phyloP scores from a whole-genome alignment of 176 grass and related monocot genomes.

The Guadua angustifolia region DNA sequence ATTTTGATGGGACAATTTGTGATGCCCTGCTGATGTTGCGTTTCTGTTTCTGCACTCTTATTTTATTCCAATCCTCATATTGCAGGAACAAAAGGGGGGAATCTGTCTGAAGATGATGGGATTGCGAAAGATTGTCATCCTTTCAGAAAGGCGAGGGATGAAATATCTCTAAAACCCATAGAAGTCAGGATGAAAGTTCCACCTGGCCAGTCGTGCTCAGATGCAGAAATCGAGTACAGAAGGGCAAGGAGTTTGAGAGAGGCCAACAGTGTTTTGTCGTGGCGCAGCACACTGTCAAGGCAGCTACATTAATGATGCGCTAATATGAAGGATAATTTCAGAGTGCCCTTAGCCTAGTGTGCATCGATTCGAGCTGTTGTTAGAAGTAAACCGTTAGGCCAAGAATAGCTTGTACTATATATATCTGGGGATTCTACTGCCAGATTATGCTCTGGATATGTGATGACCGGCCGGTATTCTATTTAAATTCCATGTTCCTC shows the following conservation, averaged over 20 bases:
- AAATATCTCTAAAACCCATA: constrained; percentile 63
- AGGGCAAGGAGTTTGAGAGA: constrained; percentile 97
- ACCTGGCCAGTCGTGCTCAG: constrained; percentile 74
- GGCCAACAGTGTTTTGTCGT: constrained; percentile 60
- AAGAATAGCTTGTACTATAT: constrained; percentile 46
- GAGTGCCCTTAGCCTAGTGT: constrained; percentile 50
- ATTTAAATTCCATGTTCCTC: constrained; percentile 51
- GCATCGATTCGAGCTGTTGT: constrained; percentile 40
- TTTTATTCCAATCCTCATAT: not conserved
- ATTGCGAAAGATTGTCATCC: constrained; percentile 54
- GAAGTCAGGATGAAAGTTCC: constrained; percentile 67
- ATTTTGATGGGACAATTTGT: constrained; percentile 31
- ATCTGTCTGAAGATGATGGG: constrained; percentile 35
- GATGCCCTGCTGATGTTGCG: not conserved
- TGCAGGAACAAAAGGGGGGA: constrained; percentile 49
- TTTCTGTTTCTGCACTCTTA: constrained; percentile 33
- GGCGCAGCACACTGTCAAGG: constrained; percentile 78
- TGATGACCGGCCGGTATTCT: constrained; percentile 50
- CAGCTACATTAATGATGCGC: constrained; percentile 51
- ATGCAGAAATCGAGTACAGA: constrained; percentile 93
- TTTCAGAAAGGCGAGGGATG: constrained; percentile 56
- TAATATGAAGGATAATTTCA: constrained; percentile 56
- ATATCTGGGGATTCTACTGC: constrained; percentile 47
- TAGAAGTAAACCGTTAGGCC: constrained; percentile 46
- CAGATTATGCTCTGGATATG: constrained; percentile 51